phyloP scores from a whole-genome alignment of 495 filamentous ascomycete genomes.

The Cercophora samala region DNA sequence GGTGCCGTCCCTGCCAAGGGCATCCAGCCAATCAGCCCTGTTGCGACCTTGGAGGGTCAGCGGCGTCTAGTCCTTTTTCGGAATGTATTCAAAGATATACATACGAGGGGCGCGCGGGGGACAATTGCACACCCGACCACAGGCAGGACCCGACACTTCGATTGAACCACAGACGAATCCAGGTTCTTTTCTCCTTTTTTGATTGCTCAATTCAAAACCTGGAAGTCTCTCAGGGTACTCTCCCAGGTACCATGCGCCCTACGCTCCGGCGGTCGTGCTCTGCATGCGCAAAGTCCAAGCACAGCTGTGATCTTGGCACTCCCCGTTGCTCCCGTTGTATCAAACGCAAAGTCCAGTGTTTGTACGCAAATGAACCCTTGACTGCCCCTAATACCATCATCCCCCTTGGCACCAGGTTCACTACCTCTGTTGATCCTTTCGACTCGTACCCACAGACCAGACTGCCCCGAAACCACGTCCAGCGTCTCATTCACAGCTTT shows the following conservation, averaged over 20 bases:
- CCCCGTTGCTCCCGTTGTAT: conserved; percentile 51
- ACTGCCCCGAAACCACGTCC: conserved; percentile 43
- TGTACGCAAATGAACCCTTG: conserved; percentile 49
- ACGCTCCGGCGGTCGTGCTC: conserved; percentile 51
- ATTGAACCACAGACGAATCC: neutral
- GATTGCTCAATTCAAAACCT: neutral
- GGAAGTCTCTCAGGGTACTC: neutral
- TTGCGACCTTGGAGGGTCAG: neutral
- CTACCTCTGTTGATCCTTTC: conserved; percentile 47
- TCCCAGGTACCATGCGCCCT: conserved; percentile 36
- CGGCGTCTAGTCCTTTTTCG: conserved; percentile 25
- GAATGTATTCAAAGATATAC: neutral
- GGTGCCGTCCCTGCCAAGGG: neutral
- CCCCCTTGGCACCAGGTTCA: conserved; percentile 13
- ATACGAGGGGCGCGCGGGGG: neutral
- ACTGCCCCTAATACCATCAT: conserved; percentile 17
- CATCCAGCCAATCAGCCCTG: too few species aligned
- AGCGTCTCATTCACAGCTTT: conserved; percentile 51
- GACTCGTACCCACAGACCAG: conserved; percentile 51
- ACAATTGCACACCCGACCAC: neutral
- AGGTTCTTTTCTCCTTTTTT: neutral
- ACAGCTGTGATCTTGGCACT: conserved; percentile 47
- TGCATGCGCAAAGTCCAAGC: conserved; percentile 49
- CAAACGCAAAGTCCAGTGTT: conserved; percentile 42
- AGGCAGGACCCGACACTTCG: too few species aligned